Conservation (phyloP, 139 green algal species). For the Marvania coccoides region DNA sequence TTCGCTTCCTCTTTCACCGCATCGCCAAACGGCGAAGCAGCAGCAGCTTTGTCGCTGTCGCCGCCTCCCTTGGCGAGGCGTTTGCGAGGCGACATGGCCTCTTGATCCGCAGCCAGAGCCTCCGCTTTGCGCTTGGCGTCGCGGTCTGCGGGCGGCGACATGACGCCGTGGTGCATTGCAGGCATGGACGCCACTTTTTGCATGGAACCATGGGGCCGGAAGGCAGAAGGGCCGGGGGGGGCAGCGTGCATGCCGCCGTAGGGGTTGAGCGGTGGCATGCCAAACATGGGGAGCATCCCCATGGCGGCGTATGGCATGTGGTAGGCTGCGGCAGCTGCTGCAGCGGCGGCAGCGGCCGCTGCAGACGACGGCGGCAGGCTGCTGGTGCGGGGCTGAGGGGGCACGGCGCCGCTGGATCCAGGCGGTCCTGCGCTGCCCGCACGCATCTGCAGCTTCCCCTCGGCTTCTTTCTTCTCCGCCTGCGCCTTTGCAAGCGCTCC, state of each 20-base stretch:
- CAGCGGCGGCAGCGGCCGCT: conserved; percentile 6
- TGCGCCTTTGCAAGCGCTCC: conserved; percentile 2
- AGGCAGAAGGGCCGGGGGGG: background rate
- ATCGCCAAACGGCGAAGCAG: background rate
- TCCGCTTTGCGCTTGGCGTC: background rate
- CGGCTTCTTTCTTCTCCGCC: conserved; percentile 1
- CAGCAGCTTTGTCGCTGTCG: too few relatives aligned
- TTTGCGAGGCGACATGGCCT: too few relatives aligned
- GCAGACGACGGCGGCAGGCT: conserved; percentile 3
- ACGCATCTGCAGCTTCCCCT: background rate
- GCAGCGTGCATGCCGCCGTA: conserved; percentile 16
- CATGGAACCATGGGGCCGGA: background rate
- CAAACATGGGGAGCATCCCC: background rate
- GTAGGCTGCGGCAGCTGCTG: conserved; percentile 2
- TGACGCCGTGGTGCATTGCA: conserved; percentile 18
- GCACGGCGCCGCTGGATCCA: background rate
- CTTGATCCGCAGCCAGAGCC: background rate
- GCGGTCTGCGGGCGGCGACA: background rate
- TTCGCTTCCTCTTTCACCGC: conserved; percentile 16
- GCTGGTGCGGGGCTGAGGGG: background rate
- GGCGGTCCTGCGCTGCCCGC: too few relatives aligned
- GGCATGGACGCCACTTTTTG: conserved; percentile 42
- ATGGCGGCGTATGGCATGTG: conserved; percentile 12
- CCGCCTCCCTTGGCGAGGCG: too few relatives aligned
- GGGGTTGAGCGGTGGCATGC: conserved; percentile 14